Percentiles rank a stretch among this genome's conserved stretches.
Evolutionary conservation across 2,329 filamentous ascomycete genomes (phyloP).

Genomic region (Fusarium chuoi): DNA sequence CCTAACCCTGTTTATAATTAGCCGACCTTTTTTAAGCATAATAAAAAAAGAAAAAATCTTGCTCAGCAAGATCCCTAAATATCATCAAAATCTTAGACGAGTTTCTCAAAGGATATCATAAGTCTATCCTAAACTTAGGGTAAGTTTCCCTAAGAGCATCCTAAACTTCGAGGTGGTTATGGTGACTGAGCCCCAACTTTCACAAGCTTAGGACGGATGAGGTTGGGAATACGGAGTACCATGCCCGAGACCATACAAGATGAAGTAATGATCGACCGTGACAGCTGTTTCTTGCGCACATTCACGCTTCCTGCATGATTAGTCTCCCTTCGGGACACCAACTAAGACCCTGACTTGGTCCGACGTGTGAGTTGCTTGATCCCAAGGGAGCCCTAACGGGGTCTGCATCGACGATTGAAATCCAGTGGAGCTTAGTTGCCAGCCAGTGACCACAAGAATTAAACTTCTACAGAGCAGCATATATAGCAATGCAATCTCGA

Average conservation of each 20-base stretch:
- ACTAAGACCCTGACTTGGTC: not conserved
- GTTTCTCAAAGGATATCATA: not conserved
- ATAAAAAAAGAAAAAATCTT: not conserved
- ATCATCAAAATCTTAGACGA: not conserved
- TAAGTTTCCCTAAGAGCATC: not conserved
- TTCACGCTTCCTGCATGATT: conserved; percentile 4
- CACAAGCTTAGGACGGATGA: not conserved
- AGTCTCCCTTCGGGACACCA: not conserved
- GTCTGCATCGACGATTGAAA: conserved; percentile 12
- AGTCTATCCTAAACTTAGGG: not conserved
- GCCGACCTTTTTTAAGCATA: not conserved
- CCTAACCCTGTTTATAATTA: not conserved
- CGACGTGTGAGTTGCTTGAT: conserved; percentile 10
- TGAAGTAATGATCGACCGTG: conserved; percentile 15
- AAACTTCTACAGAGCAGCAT: not conserved
- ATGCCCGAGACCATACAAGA: not conserved
- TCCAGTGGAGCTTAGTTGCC: conserved; percentile 10
- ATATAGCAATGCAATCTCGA: not conserved
- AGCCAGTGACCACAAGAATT: not conserved
- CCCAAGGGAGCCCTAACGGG: not conserved
- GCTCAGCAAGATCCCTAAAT: not conserved
- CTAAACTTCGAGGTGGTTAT: not conserved
- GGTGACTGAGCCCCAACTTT: not conserved
- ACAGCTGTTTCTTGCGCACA: not conserved
- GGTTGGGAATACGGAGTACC: not conserved